Base-by-base conservation (phyloP, 1,284 basidiomycete species). In the Malassezia furfur region DNA sequence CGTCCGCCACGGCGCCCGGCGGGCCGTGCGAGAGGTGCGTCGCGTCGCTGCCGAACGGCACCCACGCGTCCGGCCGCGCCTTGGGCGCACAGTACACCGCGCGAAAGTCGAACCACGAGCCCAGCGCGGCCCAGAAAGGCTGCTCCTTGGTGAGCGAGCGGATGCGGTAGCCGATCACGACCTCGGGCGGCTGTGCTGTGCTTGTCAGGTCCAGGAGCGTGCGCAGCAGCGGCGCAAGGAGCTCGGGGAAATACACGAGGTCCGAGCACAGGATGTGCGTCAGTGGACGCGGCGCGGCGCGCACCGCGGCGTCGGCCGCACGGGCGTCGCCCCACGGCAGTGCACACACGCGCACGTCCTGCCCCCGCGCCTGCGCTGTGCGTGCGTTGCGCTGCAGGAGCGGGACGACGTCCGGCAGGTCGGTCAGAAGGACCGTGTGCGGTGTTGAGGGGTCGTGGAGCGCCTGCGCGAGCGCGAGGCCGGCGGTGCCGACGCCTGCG, bases 41-140 rank as follows among this genome's bases (percentile, higher is more conserved):
- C 35, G 22, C 39, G 17, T 48, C 40, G 4, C 44, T n/a, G 12
- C 54, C 54, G 11, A 46, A 44, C 17, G 40, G 31, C 50, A 55
- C 28, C 11, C 38, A 34, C 8, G 45, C 19, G 1, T 32, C 25
- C 10, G 28, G n/a, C n/a, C 35, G 45, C 37, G 30, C 1, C 21
- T 9, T 28, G 3, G 34, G 34, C 11, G 53, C 52, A 48, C 64
- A 68, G 41, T 61, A 50, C 3, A 88, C 83, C 1, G 85, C 83
- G 40, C 76, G 69, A 59, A 85, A 86, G 8, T 78, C 72, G 76
- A 89, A 91, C 87, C 86, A 91, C 1, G 85, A 74, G 15, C 87
- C 86, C 61, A 91, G 85, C 0, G 84, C 84, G 11, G 79, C 78
- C 87, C 87, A 90, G 73, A 90, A 91, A 0, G 83, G 78, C 1